These are phyloP conservation scores for Penicillium sclerotigenum DNA, from an alignment of 2,329 filamentous ascomycete genomes.

Conservation along the genomic window DNA sequence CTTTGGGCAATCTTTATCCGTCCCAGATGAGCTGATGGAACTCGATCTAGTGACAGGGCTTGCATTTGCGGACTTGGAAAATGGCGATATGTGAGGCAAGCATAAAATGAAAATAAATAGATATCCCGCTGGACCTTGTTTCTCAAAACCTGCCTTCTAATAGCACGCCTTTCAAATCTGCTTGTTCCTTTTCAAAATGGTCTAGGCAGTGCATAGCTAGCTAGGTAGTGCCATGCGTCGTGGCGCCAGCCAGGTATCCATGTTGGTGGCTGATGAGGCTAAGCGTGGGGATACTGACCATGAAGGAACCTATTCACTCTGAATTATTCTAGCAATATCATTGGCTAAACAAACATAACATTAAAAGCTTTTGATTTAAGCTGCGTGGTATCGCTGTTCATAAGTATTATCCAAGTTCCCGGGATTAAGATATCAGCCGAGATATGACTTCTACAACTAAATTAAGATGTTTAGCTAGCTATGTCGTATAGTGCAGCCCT, in stretches of 20 bases:
- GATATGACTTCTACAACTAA: too few relatives aligned
- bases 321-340: too few relatives aligned
- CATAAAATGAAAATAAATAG: background rate
- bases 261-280: background rate
- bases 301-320: background rate
- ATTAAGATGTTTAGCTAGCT: too few relatives aligned
- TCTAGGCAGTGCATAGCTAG: background rate
- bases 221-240: background rate
- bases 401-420: too few relatives aligned
- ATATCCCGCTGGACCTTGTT: background rate
- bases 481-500: too few relatives aligned
- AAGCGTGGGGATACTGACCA: too few relatives aligned
- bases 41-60: conserved; percentile 38
- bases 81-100: background rate
- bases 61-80: conserved; percentile 9
- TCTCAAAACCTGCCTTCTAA: background rate
- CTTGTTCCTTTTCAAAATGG: background rate
- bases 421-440: too few relatives aligned
- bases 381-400: too few relatives aligned
- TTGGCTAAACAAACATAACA: too few relatives aligned
- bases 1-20: conserved; percentile 46
- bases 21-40: conserved; percentile 46
- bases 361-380: too few relatives aligned
- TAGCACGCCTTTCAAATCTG: background rate
- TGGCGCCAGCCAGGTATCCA: background rate